phyloP scores from a whole-genome alignment of 2,329 filamentous ascomycete genomes.

The Sporothrix curviconia region DNA sequence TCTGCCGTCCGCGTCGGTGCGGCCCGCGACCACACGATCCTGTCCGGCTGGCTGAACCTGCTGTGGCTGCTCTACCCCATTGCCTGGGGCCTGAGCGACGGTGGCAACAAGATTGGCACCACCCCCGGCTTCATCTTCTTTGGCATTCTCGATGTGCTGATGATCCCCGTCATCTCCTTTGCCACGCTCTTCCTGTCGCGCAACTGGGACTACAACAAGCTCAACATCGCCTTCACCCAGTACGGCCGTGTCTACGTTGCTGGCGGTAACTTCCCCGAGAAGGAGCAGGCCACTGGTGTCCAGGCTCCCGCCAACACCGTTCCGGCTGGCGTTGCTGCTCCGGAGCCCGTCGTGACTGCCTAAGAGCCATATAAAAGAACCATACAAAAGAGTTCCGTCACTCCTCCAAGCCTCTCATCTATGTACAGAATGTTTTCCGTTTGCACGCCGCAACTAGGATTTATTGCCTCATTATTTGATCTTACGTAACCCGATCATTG shows the following conservation, averaged over 20 bases:
- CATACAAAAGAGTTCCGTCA: no score
- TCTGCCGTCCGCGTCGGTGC: constrained; percentile 37
- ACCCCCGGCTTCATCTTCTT: constrained; percentile 44
- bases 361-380: no score
- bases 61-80: constrained; percentile 50
- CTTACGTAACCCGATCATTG: no score
- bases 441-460: no score
- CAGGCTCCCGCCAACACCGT: constrained; percentile 21
- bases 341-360: constrained; percentile 4
- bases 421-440: no score
- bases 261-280: constrained; percentile 41
- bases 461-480: no score
- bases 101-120: constrained; percentile 43
- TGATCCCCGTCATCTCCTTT: constrained; percentile 38
- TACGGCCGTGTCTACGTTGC: constrained; percentile 43
- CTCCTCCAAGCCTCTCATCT: no score
- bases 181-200: constrained; percentile 38
- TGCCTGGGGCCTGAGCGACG: constrained; percentile 46
- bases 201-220: constrained; percentile 43
- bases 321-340: constrained; percentile 12
- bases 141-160: constrained; percentile 45
- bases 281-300: constrained; percentile 30
- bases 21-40: constrained; percentile 37
- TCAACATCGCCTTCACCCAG: constrained; percentile 50
- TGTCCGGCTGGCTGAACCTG: constrained; percentile 43